Conservation (phyloP, 2,329 filamentous ascomycete species). For the Nemania diffusa region DNA sequence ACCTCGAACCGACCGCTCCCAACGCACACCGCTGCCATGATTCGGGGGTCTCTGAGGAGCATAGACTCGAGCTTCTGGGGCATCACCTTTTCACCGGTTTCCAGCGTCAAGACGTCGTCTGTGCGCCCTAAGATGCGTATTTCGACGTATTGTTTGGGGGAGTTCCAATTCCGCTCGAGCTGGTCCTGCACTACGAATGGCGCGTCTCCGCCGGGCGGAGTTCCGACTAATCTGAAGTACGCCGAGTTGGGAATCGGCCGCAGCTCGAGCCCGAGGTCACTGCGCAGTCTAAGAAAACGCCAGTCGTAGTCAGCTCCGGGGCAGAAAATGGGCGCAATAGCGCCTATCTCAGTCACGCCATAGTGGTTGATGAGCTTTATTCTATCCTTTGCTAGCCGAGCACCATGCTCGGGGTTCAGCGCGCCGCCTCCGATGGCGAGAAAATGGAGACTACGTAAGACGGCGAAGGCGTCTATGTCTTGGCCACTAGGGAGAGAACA, state of each 20-base stretch:
- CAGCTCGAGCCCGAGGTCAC: slow-evolving; percentile 48
- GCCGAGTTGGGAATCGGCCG: slow-evolving; percentile 35
- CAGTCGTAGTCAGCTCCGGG: slow-evolving; percentile 49
- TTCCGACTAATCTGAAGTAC: slow-evolving; percentile 44
- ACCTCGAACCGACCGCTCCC: slow-evolving; percentile 38
- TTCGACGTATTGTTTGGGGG: slow-evolving; percentile 35
- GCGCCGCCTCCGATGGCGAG: slow-evolving; percentile 50
- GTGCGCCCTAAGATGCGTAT: slow-evolving; percentile 48
- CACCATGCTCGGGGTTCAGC: slow-evolving; percentile 43
- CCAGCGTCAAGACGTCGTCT: slow-evolving; percentile 45
- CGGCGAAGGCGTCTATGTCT: slow-evolving; percentile 24
- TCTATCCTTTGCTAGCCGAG: slow-evolving; percentile 36
- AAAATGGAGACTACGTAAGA: slow-evolving; percentile 43
- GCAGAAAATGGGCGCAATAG: slow-evolving; percentile 49
- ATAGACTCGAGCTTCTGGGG: slow-evolving; percentile 32
- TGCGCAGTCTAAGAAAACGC: slow-evolving; percentile 48
- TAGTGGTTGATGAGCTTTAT: slow-evolving; percentile 51
- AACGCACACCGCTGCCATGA: slow-evolving; percentile 33
- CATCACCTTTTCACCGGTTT: slow-evolving; percentile 39
- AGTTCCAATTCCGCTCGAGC: slow-evolving; percentile 45
- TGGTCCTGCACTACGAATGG: slow-evolving; percentile 50
- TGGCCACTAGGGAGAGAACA: slow-evolving; percentile 17
- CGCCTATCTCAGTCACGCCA: slow-evolving; percentile 51
- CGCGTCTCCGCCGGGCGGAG: slow-evolving; percentile 45
- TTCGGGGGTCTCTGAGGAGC: slow-evolving; percentile 13